These are phyloP conservation scores for Lasiosphaeria ovina DNA, from an alignment of 495 filamentous ascomycete species.

Conservation along the genomic window DNA sequence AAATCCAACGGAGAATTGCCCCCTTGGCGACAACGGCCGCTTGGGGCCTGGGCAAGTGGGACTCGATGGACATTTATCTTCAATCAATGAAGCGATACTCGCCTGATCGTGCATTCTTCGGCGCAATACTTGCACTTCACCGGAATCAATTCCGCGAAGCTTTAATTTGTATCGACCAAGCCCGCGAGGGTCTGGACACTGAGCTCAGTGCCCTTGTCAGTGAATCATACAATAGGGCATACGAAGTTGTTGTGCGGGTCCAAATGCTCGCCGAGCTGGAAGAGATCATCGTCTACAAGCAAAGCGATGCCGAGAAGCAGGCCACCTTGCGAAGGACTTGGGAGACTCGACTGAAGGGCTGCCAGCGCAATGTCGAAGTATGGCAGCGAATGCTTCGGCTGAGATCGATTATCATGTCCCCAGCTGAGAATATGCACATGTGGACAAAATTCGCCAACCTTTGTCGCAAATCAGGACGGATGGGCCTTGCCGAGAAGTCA, in stretches of 20 bases:
- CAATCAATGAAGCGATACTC: slow-evolving; percentile 89
- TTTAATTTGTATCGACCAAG: slow-evolving; percentile 78
- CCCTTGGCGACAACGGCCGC: slow-evolving; percentile 91
- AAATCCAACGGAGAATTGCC: slow-evolving; percentile 84
- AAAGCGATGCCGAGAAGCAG: slow-evolving; percentile 82
- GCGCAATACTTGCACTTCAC: slow-evolving; percentile 88
- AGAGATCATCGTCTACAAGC: slow-evolving; percentile 97
- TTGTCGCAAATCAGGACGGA: slow-evolving; percentile 90
- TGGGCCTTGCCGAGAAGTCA: slow-evolving; percentile 96
- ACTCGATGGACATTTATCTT: slow-evolving; percentile 95
- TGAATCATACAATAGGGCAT: slow-evolving; percentile 95
- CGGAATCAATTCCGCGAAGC: slow-evolving; percentile 93
- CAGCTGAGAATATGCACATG: slow-evolving; percentile 94
- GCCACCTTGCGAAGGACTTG: slow-evolving; percentile 89
- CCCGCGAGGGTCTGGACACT: slow-evolving; percentile 88
- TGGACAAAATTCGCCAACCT: slow-evolving; percentile 99
- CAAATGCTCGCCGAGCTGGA: slow-evolving; percentile 99
- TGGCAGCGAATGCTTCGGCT: slow-evolving; percentile 99
- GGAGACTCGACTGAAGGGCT: slow-evolving; percentile 91
- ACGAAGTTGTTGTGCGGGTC: slow-evolving; percentile 90
- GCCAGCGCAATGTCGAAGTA: slow-evolving; percentile 94
- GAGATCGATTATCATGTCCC: slow-evolving; percentile 82
- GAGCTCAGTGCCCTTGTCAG: slow-evolving; percentile 92
- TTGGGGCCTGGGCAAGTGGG: slow-evolving; percentile 97
- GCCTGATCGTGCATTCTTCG: slow-evolving; percentile 95